These are phyloP conservation scores for Gaeumannomyces tritici DNA, from an alignment of 2,329 filamentous ascomycete genomes.

Conservation along the genomic window DNA sequence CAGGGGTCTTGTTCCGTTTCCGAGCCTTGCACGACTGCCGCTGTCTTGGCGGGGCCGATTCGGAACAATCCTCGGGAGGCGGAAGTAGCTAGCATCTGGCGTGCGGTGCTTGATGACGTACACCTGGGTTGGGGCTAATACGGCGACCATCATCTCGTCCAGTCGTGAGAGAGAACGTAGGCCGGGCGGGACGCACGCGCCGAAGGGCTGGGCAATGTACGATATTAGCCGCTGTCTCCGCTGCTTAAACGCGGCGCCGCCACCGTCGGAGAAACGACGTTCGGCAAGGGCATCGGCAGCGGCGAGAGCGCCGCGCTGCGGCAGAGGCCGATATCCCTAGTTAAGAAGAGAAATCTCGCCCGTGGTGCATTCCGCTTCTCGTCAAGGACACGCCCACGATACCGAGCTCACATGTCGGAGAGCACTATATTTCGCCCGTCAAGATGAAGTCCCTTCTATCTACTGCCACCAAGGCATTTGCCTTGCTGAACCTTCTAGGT, in stretches of 20 bases:
- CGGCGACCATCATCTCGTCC: background rate
- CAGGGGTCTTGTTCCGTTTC: too few species aligned
- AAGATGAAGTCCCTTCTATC: background rate
- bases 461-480: background rate
- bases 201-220: background rate
- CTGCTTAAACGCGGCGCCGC: background rate
- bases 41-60: too few species aligned
- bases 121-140: background rate
- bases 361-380: background rate
- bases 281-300: background rate
- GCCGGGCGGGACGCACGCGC: background rate
- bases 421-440: background rate
- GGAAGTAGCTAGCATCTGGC: too few species aligned
- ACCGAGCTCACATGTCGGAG: background rate
- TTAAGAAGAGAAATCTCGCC: background rate
- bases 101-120: background rate
- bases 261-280: background rate
- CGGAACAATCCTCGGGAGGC: too few species aligned
- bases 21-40: too few species aligned
- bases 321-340: too few species aligned
- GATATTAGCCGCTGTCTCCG: background rate
- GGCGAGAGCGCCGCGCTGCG: too few species aligned
- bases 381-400: background rate
- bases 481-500: background rate
- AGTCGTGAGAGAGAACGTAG: background rate